Evolutionary conservation across 768 basidiomycete genomes (phyloP).

Genomic region (Gyrodon lividus): DNA sequence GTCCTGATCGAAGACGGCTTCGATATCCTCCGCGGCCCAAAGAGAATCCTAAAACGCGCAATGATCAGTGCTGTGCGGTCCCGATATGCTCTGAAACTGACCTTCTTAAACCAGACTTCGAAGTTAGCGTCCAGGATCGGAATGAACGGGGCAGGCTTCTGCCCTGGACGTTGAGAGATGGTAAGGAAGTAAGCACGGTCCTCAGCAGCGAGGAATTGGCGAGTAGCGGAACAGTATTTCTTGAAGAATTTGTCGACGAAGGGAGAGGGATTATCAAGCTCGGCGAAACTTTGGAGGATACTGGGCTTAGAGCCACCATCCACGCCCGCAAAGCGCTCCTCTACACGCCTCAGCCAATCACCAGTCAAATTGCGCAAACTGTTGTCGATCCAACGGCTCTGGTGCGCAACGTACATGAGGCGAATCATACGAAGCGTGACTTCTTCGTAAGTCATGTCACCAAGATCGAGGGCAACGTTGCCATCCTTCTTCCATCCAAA

Average conservation of each 20-base stretch:
- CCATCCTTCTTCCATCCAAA: constrained; percentile 97
- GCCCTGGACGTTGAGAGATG: constrained; percentile 92
- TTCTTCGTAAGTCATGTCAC: constrained; percentile 99
- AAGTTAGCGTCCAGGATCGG: constrained; percentile 91
- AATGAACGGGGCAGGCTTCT: constrained; percentile 98
- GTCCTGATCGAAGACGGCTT: constrained; percentile 98
- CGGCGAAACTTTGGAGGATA: constrained; percentile 75
- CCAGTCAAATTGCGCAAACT: constrained; percentile 92
- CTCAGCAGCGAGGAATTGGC: constrained; percentile 88
- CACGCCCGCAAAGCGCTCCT: constrained; percentile 92
- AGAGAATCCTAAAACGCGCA: constrained; percentile 72
- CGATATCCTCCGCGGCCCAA: constrained; percentile 97
- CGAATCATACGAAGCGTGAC: constrained; percentile 87
- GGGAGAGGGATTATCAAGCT: constrained; percentile 76
- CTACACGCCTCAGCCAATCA: constrained; percentile 94
- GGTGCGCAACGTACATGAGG: constrained; percentile 91
- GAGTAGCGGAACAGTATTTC: constrained; percentile 75
- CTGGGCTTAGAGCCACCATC: constrained; percentile 82
- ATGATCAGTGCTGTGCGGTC: constrained; percentile 10
- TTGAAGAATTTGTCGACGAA: constrained; percentile 85
- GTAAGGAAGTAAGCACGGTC: constrained; percentile 95
- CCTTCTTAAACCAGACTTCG: constrained; percentile 99
- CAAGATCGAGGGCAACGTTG: constrained; percentile 76
- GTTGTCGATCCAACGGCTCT: constrained; percentile 90
- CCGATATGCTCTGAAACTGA: constrained; percentile 28